Conservation (phyloP, 164 flowering plant genomes). For the Vitis rupestris region DNA sequence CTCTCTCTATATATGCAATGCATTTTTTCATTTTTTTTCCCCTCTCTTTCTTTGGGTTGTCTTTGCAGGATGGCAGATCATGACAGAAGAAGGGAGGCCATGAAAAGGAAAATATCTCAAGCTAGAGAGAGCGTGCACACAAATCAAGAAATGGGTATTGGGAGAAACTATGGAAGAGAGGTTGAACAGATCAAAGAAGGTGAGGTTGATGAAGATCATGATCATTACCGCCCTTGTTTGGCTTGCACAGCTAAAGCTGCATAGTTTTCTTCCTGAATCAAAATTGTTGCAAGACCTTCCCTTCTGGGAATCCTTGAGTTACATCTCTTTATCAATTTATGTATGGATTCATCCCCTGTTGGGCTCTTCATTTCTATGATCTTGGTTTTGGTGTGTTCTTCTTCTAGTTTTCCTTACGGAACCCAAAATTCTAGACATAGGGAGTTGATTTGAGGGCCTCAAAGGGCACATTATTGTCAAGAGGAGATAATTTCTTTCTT, state of each 20-base stretch:
- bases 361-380: too few species aligned
- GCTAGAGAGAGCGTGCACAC: conserved; percentile 11
- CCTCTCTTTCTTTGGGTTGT: not conserved
- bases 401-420: too few species aligned
- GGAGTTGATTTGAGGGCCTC: too few species aligned
- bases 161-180: conserved; percentile 8
- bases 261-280: not conserved
- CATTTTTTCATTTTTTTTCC: not conserved
- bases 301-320: too few species aligned
- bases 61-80: conserved; percentile 50
- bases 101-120: conserved; percentile 37
- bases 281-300: too few species aligned
- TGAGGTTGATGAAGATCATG: conserved; percentile 18
- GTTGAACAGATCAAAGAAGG: conserved; percentile 20
- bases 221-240: conserved; percentile 3
- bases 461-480: too few species aligned
- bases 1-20: conserved; percentile 4
- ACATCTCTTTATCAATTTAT: too few species aligned
- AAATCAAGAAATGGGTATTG: conserved; percentile 19
- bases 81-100: conserved; percentile 43
- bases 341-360: too few species aligned
- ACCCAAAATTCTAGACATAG: too few species aligned
- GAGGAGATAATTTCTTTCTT: too few species aligned
- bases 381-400: too few species aligned
- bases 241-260: conserved; percentile 39